Evolutionary conservation across 345 rosid species (phyloP), one percentile per base, ranked within the genome.

Genomic region (Balakata baccata): DNA sequence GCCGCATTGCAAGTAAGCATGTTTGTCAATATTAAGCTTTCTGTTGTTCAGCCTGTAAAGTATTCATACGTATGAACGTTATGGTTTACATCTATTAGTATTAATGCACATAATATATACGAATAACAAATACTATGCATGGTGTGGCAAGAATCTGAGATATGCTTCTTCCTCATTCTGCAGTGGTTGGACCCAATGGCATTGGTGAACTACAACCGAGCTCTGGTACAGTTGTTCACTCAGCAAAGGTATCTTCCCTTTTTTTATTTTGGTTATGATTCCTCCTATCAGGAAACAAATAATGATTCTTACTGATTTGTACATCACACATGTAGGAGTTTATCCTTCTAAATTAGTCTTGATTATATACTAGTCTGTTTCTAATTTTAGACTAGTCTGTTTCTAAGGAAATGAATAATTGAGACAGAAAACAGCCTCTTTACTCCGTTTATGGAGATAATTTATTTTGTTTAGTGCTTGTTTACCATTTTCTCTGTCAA

Each of bases 181-280:
- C 87, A 95, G 99, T 95, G 99, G 99, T 95, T 63, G 99, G 99
- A 70, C 89, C 99, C 75, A 95, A 95, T 87, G 99, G 99, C 65
- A 95, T 95, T 80, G 99, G 99, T 64, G 99, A 95, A 54, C 83
- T 95, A 61, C 98, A 95, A 77, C 98, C 98, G 62, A 92, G 82
- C 86, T 95, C 99, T 62, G 99, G 99, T 70, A 95, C 99, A 62
- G 93, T 95, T 78, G 92, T 95, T 81, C 98, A 96, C 56, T 95
- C 99, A 58, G 97, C 99, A 12, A 95, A 95, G 99, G 99, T 91
- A 81, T 82, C 59, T 62, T 73, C 46, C 68, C 37, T 60, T 57
- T 47, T 49, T 45, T 49, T n/a, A n/a, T n/a, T n/a, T n/a, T n/a
- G n/a, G 34, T 53, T 71, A 53, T 25, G 10, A 77, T 75, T 52